phyloP scores from a whole-genome alignment of 495 filamentous ascomycete genomes.

The Glarea lozoyensis region DNA sequence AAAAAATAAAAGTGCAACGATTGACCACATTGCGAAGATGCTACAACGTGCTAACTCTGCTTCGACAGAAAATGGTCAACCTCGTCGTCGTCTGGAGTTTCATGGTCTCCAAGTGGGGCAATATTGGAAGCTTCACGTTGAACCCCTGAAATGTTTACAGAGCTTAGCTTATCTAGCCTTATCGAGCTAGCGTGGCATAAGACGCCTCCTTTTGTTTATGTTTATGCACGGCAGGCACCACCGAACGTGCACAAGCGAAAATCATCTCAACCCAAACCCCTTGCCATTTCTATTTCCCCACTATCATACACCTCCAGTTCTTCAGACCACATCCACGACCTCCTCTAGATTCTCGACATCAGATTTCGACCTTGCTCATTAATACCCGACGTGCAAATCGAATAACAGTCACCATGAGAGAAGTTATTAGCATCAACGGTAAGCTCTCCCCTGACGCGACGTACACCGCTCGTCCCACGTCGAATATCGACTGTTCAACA shows the following conservation, averaged over 20 bases:
- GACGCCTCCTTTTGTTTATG: constrained; percentile 1
- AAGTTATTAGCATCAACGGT: constrained; percentile 99
- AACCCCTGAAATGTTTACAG: too few relatives aligned
- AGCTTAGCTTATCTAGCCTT: constrained; percentile 6
- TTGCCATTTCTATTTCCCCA: constrained; percentile 23
- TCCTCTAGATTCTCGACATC: constrained; percentile 19
- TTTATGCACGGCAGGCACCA: constrained; percentile 20
- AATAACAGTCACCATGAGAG: constrained; percentile 70
- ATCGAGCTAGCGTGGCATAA: constrained; percentile 5
- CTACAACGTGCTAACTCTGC: too few relatives aligned
- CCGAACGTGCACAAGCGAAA: constrained; percentile 19
- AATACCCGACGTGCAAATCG: constrained; percentile 11
- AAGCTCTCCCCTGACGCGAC: constrained; percentile 34
- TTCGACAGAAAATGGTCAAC: too few relatives aligned
- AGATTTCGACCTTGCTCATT: constrained; percentile 10
- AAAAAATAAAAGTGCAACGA: constrained; percentile 4
- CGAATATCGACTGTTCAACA: constrained; percentile 12
- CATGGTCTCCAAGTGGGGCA: too few relatives aligned
- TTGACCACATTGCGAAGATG: neutral
- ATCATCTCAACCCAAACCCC: constrained; percentile 22
- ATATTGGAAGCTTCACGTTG: too few relatives aligned
- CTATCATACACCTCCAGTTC: constrained; percentile 15
- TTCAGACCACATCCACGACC: constrained; percentile 20
- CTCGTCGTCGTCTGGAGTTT: too few relatives aligned
- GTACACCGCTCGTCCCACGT: constrained; percentile 19